A percentile compares a stretch with the other conserved stretches of the same genome.
phyloP scores from a whole-genome alignment of 2,329 filamentous ascomycete species.

The Penicillium sp. region DNA sequence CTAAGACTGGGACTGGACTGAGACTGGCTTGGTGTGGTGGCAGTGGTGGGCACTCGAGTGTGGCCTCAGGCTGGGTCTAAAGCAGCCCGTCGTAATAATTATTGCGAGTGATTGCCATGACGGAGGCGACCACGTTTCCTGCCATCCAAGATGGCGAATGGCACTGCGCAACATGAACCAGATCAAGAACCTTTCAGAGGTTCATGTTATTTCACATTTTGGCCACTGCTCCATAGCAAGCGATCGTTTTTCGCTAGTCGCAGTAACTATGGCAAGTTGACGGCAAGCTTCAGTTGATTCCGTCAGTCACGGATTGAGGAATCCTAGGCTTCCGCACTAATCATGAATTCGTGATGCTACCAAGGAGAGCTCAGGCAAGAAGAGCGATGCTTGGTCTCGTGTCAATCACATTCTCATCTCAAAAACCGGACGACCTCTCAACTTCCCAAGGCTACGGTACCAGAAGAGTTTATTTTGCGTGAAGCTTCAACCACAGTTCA shows the following conservation, averaged over 20 bases:
- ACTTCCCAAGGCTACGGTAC: conserved; percentile 23
- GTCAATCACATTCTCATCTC: conserved; percentile 2
- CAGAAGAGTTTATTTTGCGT: not conserved
- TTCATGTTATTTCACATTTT: not conserved
- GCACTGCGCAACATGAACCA: not conserved
- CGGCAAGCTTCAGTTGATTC: not conserved
- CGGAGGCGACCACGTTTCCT: not conserved
- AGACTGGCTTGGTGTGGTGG: conserved; percentile 20
- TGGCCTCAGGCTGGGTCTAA: conserved; percentile 5
- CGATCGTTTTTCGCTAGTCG: not conserved
- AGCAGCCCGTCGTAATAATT: conserved; percentile 9
- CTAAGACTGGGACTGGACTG: conserved; percentile 1
- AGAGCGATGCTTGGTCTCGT: conserved; percentile 8
- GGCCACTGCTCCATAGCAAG: not conserved
- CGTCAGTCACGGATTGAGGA: not conserved
- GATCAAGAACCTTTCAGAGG: not conserved
- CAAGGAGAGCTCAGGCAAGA: not conserved
- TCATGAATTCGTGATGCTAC: conserved; percentile 2
- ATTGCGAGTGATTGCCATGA: conserved; percentile 1
- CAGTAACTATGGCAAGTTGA: not conserved
- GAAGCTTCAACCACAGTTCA: not conserved
- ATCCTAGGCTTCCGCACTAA: conserved; percentile 2
- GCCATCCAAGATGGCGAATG: not conserved
- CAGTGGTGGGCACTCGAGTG: conserved; percentile 5
- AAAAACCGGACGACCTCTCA: conserved; percentile 13